Evolutionary conservation across 2,329 filamentous ascomycete species (phyloP).

Genomic region (Xylaria digitata): DNA sequence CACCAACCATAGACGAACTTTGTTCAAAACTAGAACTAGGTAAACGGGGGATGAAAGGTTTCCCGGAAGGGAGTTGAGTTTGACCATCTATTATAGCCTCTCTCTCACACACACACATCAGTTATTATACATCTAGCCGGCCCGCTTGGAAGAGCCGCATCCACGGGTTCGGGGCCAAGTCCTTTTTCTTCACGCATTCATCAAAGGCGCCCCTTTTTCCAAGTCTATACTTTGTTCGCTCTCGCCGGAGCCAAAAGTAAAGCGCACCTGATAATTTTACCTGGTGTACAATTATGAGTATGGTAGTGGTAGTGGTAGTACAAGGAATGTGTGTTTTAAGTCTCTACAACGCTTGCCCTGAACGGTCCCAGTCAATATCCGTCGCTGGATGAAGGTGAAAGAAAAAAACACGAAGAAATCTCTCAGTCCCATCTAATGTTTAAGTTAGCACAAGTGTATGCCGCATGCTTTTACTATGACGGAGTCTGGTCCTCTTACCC

Average conservation of each 20-base stretch:
- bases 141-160: neutral
- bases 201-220: constrained; percentile 1
- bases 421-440: constrained; percentile 34
- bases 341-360: constrained; percentile 19
- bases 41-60: neutral
- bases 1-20: neutral
- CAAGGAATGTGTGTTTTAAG: constrained; percentile 28
- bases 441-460: constrained; percentile 12
- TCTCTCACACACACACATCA: neutral
- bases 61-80: constrained; percentile 16
- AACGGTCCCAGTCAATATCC: constrained; percentile 12
- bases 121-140: neutral
- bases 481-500: constrained; percentile 66
- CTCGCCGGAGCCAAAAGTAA: constrained; percentile 21
- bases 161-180: neutral
- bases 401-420: neutral
- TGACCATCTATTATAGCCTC: constrained; percentile 11
- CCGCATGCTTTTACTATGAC: neutral
- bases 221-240: constrained; percentile 27
- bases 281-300: constrained; percentile 38
- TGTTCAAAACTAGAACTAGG: neutral
- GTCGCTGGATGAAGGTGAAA: neutral
- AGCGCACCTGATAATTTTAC: constrained; percentile 23
- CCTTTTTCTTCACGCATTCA: constrained; percentile 8
- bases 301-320: constrained; percentile 38